Conservation (phyloP, 2,329 filamentous ascomycete genomes). For the Botrytis byssoidea region DNA sequence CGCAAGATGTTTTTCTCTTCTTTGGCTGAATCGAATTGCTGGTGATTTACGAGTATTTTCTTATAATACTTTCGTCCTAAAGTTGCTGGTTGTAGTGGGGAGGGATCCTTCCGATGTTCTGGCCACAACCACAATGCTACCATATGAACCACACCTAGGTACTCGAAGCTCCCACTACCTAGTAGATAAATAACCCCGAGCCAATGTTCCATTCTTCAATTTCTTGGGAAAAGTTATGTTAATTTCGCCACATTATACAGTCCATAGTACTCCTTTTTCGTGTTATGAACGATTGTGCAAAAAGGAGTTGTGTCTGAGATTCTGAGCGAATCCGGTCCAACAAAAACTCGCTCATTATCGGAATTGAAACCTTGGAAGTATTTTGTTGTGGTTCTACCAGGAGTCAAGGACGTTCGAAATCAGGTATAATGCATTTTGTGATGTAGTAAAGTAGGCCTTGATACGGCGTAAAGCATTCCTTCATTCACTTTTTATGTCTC, state of each 20-base stretch:
- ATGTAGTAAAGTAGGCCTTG: not conserved
- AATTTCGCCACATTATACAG: not conserved
- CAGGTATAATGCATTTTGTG: not conserved
- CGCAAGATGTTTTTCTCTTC: not conserved
- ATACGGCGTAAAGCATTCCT: not conserved
- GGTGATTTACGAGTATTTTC: conserved; percentile 4
- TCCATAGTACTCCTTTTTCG: not conserved
- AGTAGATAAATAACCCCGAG: not conserved
- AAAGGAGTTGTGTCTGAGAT: not conserved
- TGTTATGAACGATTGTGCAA: not conserved
- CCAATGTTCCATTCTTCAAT: not conserved
- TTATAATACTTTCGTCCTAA: not conserved
- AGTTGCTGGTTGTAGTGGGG: not conserved
- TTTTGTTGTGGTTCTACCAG: not conserved
- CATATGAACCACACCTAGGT: not conserved
- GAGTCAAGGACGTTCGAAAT: not conserved
- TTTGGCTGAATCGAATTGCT: not conserved
- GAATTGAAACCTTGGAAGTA: not conserved
- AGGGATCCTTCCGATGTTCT: conserved; percentile 13
- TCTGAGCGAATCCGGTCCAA: not conserved
- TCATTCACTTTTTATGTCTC: not conserved
- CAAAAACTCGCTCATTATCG: not conserved
- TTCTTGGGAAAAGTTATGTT: not conserved
- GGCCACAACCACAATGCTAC: conserved; percentile 14
- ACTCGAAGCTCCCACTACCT: not conserved